These are phyloP conservation scores for Acanthamoeba sp. DNA, from an alignment of 208 protist species.

Conservation along the genomic window DNA sequence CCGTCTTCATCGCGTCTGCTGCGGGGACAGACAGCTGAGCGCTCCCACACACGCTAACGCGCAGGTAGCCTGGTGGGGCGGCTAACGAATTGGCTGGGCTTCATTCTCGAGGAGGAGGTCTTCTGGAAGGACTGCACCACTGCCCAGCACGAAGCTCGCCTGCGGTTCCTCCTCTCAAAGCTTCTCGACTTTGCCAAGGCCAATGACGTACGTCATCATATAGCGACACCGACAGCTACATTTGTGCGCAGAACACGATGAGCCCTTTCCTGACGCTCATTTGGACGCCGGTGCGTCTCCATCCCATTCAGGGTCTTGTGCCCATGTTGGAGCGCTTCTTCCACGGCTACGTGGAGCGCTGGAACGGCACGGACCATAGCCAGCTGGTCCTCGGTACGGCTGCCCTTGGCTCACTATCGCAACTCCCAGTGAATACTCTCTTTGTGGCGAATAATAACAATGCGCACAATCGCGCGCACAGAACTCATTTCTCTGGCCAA, in stretches of 20 bases:
- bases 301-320: background rate
- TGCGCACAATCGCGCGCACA: no score
- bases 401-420: background rate
- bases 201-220: conserved; percentile 18
- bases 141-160: background rate
- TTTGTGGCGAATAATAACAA: no score
- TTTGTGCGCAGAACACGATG: no score
- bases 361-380: conserved; percentile 27
- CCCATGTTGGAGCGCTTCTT: conserved; percentile 41
- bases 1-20: background rate
- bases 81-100: background rate
- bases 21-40: background rate
- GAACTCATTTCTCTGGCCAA: background rate
- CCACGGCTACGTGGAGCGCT: conserved; percentile 23
- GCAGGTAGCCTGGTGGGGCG: background rate
- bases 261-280: no score
- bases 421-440: no score
- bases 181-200: conserved; percentile 12
- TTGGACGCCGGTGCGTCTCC: no score
- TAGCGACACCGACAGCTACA: no score
- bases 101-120: conserved; percentile 29
- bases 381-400: background rate
- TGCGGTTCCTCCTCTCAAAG: background rate
- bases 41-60: background rate
- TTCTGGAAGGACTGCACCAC: conserved; percentile 10